A percentile compares a stretch with the other conserved stretches of the same genome.
These are phyloP conservation scores for Dovyalis caffra DNA, from an alignment of 345 rosid genomes.

Conservation along the genomic window DNA sequence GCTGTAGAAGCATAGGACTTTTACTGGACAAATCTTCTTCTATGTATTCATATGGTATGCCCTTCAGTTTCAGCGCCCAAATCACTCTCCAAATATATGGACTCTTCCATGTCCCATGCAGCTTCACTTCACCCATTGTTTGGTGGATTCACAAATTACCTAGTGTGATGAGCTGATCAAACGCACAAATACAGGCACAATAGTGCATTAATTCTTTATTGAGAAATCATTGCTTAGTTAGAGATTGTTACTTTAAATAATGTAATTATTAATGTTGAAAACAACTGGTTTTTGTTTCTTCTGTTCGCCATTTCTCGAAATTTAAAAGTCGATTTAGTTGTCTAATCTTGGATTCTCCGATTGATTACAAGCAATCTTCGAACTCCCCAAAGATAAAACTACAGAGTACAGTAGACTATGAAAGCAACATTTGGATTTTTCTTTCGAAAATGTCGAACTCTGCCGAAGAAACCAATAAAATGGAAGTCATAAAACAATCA, in stretches of 20 bases:
- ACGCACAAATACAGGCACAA: no score
- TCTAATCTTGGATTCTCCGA: background rate
- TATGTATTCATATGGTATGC: constrained; percentile 1
- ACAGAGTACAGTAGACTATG: background rate
- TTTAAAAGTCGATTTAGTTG: background rate
- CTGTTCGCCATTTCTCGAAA: no score
- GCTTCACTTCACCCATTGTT: background rate
- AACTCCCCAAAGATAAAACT: background rate
- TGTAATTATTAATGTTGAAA: no score
- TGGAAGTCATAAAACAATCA: background rate
- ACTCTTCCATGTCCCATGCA: constrained; percentile 7
- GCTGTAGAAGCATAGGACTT: background rate
- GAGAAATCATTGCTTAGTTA: no score
- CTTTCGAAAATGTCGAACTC: background rate
- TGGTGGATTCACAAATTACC: background rate
- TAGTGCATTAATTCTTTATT: no score
- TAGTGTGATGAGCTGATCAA: no score
- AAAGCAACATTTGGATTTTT: background rate
- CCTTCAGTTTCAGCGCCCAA: constrained; percentile 8
- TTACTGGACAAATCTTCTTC: constrained; percentile 2
- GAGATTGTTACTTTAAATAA: no score
- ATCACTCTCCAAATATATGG: constrained; percentile 11
- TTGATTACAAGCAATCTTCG: background rate
- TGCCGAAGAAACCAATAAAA: background rate
- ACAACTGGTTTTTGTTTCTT: no score